Base-by-base conservation (phyloP, 2,329 filamentous ascomycete genomes). In the Cercospora beticola region DNA sequence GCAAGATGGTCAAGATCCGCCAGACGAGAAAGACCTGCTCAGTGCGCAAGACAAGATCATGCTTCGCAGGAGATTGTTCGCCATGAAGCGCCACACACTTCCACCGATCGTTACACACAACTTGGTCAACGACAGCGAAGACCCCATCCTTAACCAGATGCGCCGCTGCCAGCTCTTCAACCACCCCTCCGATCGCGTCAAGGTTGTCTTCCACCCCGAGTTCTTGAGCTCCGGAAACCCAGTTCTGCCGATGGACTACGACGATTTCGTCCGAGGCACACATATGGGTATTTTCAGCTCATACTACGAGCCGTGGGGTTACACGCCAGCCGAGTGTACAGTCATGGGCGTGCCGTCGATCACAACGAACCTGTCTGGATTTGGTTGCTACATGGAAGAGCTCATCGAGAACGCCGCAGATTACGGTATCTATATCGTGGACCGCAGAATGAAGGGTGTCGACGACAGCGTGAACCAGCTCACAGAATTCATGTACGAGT, bases 371-470 rank as follows among this genome's bases (percentile, higher is more conserved):
- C 84, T 99, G 56, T 98, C 95, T 6, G 95, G 95, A 21, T 99
- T 99, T 77, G 95, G 95, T 61, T 98, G 95, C 82, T 98, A 99
- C 81, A 99, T 99, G 95, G 95, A 99, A 81, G 95, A 98, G 82
- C 83, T 98, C 74, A 98, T 99, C 73, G 94, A 98, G 82, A 98
- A 98, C 82, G 96, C 94, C 49, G 92, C 91, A 72, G 95, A 99
- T 81, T 98, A 99, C 78, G 95, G 95, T 73, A 98, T 99, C 82
- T 98, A 98, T 85, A 98, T 99, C 80, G 94, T 99, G 57, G 95
- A 99, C 79, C 92, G 95, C 66, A 89, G 95, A 60, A 91, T 89
- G 83, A 98, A 98, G 87, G 94, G 94, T 30, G 91, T 99, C 1
- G 95, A 99, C 77, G 95, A 98, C 80, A 97, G 93, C 8, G 94